Evolutionary conservation across 2,329 filamentous ascomycete species (phyloP), one percentile per base, ranked within the genome.

Genomic region (Beauveria sp.): DNA sequence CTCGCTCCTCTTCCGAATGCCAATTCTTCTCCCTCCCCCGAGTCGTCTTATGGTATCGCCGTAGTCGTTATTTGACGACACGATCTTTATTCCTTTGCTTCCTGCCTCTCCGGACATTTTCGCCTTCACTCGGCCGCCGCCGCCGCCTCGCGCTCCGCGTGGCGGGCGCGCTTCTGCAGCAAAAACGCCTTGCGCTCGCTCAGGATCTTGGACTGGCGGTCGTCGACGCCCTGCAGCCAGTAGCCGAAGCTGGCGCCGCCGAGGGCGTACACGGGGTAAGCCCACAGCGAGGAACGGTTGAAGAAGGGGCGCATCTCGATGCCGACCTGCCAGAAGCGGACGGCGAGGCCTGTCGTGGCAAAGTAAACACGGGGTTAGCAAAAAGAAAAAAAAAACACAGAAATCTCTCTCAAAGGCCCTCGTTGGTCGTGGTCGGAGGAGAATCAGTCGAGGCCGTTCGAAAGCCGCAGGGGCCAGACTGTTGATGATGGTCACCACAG

Each of bases 271-370:
- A 93, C 78, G 60, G 95, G 95, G 80, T 96, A 99, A 57, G 86
- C 91, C 89, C 91, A 96, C 71, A 96, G 85, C 60, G 89, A 89
- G 73, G 88, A 82, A 71, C 83, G 86, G 78, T 89, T 87, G 83
- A 98, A 91, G 76, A 97, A 88, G 58, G 93, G 95, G 65, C 93
- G 91, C 92, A 96, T 96, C 81, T 99, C 92, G 75, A 99, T 95
- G 72, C 93, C 95, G 74, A 99, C 88, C 78, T 98, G 95, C 91
- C 93, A 97, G 77, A 95, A 85, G 70, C 93, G 90, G 72, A 93
- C 89, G 73, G 90, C 92, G 70, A 97, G 79, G 81, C 95, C 95
- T 99, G 55, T n/a, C 20, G 8, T 5, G 7, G 43, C 18, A 20
- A n/a, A 20, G 47, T 34, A 12, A 34, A 10, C 18, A 51, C 6